Evolutionary conservation across 139 green algal genomes (phyloP), one percentile per base, ranked within the genome.

Genomic region (Tetradesmus lagerheimii): DNA sequence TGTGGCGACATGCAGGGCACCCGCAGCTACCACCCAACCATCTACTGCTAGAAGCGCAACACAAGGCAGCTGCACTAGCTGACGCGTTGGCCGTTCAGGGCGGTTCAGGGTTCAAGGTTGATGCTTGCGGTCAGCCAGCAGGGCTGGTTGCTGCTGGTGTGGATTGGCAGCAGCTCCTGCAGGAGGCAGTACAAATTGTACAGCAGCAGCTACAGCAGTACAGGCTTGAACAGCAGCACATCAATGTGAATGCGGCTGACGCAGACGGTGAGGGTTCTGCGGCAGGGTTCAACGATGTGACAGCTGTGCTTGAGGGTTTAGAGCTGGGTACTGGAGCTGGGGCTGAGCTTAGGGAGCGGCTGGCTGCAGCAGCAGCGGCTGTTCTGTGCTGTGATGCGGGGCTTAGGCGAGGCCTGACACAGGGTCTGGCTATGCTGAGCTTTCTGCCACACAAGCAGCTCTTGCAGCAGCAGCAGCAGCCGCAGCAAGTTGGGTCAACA

Each of bases 1-100:
- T 98, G 27, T 99, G 97, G 97, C 87, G 91, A n/a, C 76, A 92
- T 2, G 96, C 90, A 31, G 97, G 97, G 20, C 93, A 95, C 57
- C 96, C 97, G 25, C 80, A 91, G 43, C 89, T 98, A n/a, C 96
- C 97, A 8, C 88, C 87, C 47, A 91, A 57, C 39, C 34, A 38
- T 0, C 25, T 43, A 20, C 88, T 94, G 67, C 87, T 95, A 38
- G 12, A 41, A 34, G 91, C 90, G 38, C 76, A 83, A 53, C 76
- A 94, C 11, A 78, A 79, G 4, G 27, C 81, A 29, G 31, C 74
- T 8, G 84, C 83, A 41, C 75, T 91, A 12, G 92, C 92, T 11
- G 53, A 45, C 43, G 89, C 89, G 16, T 64, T 94, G 31, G 53
- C 64, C 3, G 37, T 81, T 94, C 77, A 66, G 86, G 53, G 80